Evolutionary conservation across 345 rosid genomes (phyloP), one percentile per base, ranked within the genome.

Genomic region (Populus alba): DNA sequence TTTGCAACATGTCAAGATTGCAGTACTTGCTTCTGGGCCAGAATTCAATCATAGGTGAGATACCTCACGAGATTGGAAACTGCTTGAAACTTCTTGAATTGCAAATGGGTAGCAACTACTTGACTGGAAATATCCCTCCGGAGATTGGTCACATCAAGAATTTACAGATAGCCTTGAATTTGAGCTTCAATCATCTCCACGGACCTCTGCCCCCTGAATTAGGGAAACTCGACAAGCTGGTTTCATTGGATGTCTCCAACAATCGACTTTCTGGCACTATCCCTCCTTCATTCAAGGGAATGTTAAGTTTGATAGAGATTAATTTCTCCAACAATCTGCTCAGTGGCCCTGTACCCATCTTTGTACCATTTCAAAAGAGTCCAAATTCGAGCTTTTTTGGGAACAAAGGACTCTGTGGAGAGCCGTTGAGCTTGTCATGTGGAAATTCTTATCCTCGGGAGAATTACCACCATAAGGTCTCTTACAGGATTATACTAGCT

Each of bases 341-440:
- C 1, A 72, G 12, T 39, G 85, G 85, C 22, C 79, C 74, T 38
- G 74, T 82, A 11, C 98, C 98, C 3, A 77, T 78, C 53, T 93
- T 89, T 71, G 92, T 78, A 41, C 99, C 97, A 5, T 95, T 95
- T 74, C 99, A 93, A 79, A 93, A 93, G 89, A 90, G 97, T 83
- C 87, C 94, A 20, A 85, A 80, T 75, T 89, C 95, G 45, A 95
- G 98, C 88, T 95, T 95, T 47, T 72, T 65, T 9, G 91, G 94
- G 16, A 95, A 95, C 68, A 93, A 86, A 82, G 97, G 94, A 78
- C 96, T 93, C 39, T 93, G 99, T 53, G 99, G 97, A 65, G 91
- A 90, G 75, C 99, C 98, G 23, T 77, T 95, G 85, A 86, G 86
- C 80, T 82, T 84, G 43, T 72, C 86, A 8, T 96, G 98, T 82